phyloP scores from a whole-genome alignment of 1,139 yeast genomes.

The Debaryomycetaceae sp. region DNA sequence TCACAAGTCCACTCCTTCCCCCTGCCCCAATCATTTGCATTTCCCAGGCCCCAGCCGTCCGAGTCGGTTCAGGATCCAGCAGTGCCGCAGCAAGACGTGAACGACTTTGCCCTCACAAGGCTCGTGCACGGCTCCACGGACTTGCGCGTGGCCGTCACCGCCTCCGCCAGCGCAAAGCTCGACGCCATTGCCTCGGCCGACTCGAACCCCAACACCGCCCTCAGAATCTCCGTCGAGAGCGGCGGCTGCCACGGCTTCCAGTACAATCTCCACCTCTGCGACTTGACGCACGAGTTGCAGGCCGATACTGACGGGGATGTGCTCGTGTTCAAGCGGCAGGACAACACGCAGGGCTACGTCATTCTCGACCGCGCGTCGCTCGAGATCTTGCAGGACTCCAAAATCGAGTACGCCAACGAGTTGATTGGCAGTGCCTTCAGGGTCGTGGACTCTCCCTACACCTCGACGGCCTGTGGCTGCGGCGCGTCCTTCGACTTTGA shows the following conservation, averaged over 20 bases:
- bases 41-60: constrained; percentile 3
- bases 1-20: too few species aligned
- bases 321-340: constrained; percentile 54
- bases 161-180: constrained; percentile 38
- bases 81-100: constrained; percentile 14
- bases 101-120: constrained; percentile 21
- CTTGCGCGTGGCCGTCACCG: constrained; percentile 28
- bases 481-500: constrained; percentile 92
- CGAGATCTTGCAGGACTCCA: constrained; percentile 75
- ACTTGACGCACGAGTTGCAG: constrained; percentile 29
- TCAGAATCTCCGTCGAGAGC: constrained; percentile 78
- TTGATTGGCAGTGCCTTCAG: constrained; percentile 92
- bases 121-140: constrained; percentile 26
- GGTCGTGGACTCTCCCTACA: constrained; percentile 80
- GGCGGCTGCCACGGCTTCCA: constrained; percentile 99
- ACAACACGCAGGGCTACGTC: constrained; percentile 41
- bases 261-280: constrained; percentile 59
- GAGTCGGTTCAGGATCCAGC: constrained; percentile 2
- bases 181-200: constrained; percentile 48
- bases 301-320: constrained; percentile 31
- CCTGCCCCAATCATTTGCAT: constrained; percentile 12
- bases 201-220: constrained; percentile 46
- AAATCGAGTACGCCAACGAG: constrained; percentile 82
- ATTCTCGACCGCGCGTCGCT: constrained; percentile 74
- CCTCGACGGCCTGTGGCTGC: constrained; percentile 92